Base-by-base conservation (phyloP, 352 stramenopile species). In the Discostella stelligera region DNA sequence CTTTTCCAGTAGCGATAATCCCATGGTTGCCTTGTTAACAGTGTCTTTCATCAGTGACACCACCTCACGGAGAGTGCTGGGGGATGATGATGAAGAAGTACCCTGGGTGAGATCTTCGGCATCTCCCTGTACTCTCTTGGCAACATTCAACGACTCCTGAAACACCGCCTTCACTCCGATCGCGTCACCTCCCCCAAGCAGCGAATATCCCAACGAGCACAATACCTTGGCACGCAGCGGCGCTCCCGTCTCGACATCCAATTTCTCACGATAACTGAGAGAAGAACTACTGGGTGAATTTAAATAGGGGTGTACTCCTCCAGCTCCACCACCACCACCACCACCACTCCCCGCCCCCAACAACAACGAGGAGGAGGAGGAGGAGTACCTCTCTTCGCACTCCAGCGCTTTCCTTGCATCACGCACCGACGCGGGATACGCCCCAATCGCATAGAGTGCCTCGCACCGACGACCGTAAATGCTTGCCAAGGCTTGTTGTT, bases 341-440 rank as follows among this genome's bases (percentile, higher is more conserved):
- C 32, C 32, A 41, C 3, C 32, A n/a, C n/a, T n/a, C n/a, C n/a
- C n/a, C 32, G 32, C 32, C 9, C 4, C 32, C 3, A 41, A 41
- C 32, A 41, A 9, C 4, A 9, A 41, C 32, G 32, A 41, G 32
- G 32, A 41, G 32, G 32, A 41, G n/a, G 55, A 50, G 4, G 23
- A 37, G 2, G 21, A 16, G 18, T 44, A 25, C n/a, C 46, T 59
- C 63, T 32, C 10, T 53, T 66, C 58, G 44, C 70, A 80, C 21
- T 73, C 32, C 37, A 89, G 66, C 27, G 68, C 71, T 59, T 75
- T 71, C 10, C 71, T 53, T 39, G 72, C 86, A 64, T 90, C 83
- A 21, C 54, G 50, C 8, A 59, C 73, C 11, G 82, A 68, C 23
- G 79, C 75, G 20, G 80, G 59, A 41, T 80, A 85, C n/a, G 78